Base-by-base conservation (phyloP, 2,329 filamentous ascomycete genomes). In the Fusarium sp. region DNA sequence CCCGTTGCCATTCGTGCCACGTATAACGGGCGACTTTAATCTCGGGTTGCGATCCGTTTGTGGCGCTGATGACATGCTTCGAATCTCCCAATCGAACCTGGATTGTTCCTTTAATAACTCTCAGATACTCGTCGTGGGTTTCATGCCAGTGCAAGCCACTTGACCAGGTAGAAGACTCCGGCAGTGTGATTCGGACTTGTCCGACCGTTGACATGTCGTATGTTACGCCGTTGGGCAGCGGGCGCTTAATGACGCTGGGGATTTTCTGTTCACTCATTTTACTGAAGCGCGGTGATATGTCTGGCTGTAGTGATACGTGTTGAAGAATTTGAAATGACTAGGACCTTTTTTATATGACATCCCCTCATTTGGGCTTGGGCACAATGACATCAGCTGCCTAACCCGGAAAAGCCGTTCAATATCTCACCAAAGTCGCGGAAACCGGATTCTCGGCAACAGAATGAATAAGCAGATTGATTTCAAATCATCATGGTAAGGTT, bases 71-170 rank as follows among this genome's bases (percentile, higher is more conserved):
- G 4, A 73, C 50, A 26, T 60, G 65, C 4, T 52, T 51, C 0
- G 55, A 49, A 8, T 62, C 40, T 7, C 72, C 70, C 0, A 79
- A 31, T 0, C 65, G 69, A 0, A 77, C 73, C 19, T 55, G 60
- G 3, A 82, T 78, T 8, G 74, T 73, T 14, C 82, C 83, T 39
- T 73, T 75, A 28, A 84, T 19, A 9, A 85, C 77, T 19, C 74
- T 79, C 10, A 87, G 75, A 67, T 81, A 83, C 66, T 86, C 84
- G 5, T 78, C 80, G 66, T 85, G 83, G 3, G 67, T 70, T 55
- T 81, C 79, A 65, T 87, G 84, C 80, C 83, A 86, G 69, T 87
- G 84, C 11, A 83, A 76, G 2, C 82, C 83, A 40, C 81, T 84
- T 10, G 81, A 80, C 84, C 84, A 87, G 5, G 75, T 76, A 1